Percentiles rank a stretch among this genome's conserved stretches.
Evolutionary conservation across 2,329 filamentous ascomycete species (phyloP).

Genomic region (Calycina herbarum): DNA sequence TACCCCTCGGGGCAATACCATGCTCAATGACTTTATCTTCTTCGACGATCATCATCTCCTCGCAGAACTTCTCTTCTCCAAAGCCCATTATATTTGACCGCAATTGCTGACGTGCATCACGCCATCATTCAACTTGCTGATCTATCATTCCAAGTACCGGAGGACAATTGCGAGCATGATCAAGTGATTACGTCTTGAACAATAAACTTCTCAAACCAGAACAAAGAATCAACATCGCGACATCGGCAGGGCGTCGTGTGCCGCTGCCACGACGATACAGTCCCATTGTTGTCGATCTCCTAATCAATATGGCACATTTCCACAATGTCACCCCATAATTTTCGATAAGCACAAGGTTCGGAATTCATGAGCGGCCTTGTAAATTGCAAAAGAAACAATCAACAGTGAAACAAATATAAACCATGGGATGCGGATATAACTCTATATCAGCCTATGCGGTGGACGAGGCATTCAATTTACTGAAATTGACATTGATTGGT

Average conservation of each 20-base stretch:
- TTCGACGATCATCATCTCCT: neutral
- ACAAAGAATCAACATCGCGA: too few relatives aligned
- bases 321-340: neutral
- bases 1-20: constrained; percentile 4
- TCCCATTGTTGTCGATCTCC: neutral
- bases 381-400: too few relatives aligned
- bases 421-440: neutral
- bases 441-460: neutral
- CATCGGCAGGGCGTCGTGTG: neutral
- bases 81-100: neutral
- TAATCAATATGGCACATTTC: neutral
- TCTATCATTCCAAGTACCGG: neutral
- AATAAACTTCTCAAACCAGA: neutral
- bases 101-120: neutral
- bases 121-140: neutral
- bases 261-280: neutral
- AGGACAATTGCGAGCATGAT: neutral
- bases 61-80: neutral
- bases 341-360: neutral
- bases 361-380: too few relatives aligned
- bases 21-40: neutral
- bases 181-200: constrained; percentile 2
- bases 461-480: neutral
- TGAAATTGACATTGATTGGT: neutral
- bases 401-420: neutral